Conservation (phyloP, 768 basidiomycete species). For the Tremella fuciformis region DNA sequence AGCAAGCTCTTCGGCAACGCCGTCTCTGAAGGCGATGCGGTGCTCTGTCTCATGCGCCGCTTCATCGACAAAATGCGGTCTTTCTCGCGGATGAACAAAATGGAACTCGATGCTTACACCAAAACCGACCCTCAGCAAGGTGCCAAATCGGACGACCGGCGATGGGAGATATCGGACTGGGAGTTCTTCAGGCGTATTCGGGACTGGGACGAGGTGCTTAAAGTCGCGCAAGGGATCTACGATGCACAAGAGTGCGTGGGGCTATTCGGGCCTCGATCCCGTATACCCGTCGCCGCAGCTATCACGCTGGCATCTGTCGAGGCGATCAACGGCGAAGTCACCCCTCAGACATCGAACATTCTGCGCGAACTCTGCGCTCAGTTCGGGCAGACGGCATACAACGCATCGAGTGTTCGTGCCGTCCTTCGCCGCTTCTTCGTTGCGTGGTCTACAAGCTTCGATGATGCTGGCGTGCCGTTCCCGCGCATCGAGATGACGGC, state of each 20-base stretch:
- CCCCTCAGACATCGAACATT: constrained; percentile 12
- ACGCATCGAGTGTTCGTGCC: constrained; percentile 8
- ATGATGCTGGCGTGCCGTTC: constrained; percentile 23
- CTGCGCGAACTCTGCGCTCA: constrained; percentile 17
- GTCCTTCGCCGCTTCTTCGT: constrained; percentile 25
- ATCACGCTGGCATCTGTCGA: constrained; percentile 16
- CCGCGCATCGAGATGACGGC: constrained; percentile 18
- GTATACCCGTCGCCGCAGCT: constrained; percentile 14
- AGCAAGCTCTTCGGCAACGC: neutral
- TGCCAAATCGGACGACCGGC: neutral
- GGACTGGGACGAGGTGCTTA: constrained; percentile 24
- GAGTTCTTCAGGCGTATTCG: constrained; percentile 6
- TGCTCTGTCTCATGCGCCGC: neutral
- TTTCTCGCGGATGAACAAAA: neutral
- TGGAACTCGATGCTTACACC: constrained; percentile 1
- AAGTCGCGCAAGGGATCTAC: constrained; percentile 21
- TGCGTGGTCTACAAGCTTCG: constrained; percentile 35
- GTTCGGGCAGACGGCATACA: constrained; percentile 12
- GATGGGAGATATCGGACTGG: constrained; percentile 22
- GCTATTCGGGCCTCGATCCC: constrained; percentile 13
- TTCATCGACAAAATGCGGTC: neutral
- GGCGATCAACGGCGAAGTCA: constrained; percentile 9
- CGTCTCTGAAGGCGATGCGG: neutral
- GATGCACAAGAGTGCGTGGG: constrained; percentile 25
- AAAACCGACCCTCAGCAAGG: constrained; percentile 5